These are phyloP conservation scores for Apium graveolens DNA, from an alignment of 129 eudicot genomes.

Conservation along the genomic window DNA sequence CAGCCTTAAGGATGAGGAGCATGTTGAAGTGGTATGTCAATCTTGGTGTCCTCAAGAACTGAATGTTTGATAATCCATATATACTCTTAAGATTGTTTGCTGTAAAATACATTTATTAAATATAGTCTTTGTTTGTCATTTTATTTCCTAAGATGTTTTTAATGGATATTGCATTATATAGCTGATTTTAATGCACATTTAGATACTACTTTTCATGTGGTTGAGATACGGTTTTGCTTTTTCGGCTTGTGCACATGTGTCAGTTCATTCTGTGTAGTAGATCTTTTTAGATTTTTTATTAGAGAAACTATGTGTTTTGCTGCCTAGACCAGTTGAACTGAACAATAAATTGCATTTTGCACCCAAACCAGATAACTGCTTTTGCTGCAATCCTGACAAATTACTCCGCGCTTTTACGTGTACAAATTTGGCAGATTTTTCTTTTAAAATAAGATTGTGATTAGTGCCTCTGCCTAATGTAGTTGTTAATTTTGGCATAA, in stretches of 20 bases:
- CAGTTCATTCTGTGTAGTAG: background rate
- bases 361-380: background rate
- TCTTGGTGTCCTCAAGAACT: background rate
- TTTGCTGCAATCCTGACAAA: background rate
- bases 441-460: background rate
- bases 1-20: constrained; percentile 4
- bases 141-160: background rate
- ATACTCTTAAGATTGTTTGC: constrained; percentile 2
- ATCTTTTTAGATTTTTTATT: too few species aligned
- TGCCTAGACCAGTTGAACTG: background rate
- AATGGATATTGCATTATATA: background rate
- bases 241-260: background rate
- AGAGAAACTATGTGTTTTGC: background rate
- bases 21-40: constrained; percentile 10
- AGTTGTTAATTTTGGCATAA: background rate
- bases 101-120: background rate
- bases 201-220: background rate
- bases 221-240: background rate
- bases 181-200: background rate
- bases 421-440: background rate
- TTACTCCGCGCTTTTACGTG: background rate
- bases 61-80: background rate
- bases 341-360: background rate
- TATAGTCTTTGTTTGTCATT: background rate
- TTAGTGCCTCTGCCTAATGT: background rate